Conservation (phyloP, 139 green algal genomes). For the Coelastrella sp. region DNA sequence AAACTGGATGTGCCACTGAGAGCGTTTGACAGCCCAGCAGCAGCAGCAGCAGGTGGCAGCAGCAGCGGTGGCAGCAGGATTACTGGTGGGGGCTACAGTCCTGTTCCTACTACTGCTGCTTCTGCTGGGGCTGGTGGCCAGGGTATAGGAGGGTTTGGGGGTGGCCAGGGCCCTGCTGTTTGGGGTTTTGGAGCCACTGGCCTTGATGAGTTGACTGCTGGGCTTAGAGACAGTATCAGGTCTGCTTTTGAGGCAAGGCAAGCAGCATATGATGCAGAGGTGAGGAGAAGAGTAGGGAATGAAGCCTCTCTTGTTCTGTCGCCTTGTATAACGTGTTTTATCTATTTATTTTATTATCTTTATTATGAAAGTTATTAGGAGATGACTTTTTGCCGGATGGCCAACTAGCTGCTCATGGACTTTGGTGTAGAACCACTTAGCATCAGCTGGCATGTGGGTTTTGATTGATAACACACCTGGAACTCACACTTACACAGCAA, state of each 20-base stretch:
- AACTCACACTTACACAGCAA: too few relatives aligned
- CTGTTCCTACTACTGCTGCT: not conserved
- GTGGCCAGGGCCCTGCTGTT: not conserved
- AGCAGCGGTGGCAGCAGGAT: not conserved
- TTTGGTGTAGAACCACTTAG: too few relatives aligned
- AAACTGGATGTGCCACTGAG: constrained; percentile 60
- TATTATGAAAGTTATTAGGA: too few relatives aligned
- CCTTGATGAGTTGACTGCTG: constrained; percentile 74
- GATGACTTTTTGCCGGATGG: too few relatives aligned
- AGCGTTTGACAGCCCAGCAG: constrained; percentile 27
- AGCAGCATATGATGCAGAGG: constrained; percentile 83
- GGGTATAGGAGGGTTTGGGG: not conserved
- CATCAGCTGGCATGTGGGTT: not conserved
- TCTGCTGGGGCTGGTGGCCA: not conserved
- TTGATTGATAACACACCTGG: too few relatives aligned
- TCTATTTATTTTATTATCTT: too few relatives aligned
- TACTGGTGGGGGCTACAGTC: not conserved
- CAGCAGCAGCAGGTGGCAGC: constrained; percentile 6
- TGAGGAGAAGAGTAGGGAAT: constrained; percentile 15
- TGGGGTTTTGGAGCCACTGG: constrained; percentile 41
- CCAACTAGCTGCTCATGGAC: too few relatives aligned
- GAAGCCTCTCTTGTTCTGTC: not conserved
- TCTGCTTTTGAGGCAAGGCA: constrained; percentile 81
- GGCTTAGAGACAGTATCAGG: constrained; percentile 73
- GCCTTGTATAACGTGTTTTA: too few relatives aligned